Conservation (phyloP, 2,329 filamentous ascomycete species). For the Hawksworthiomyces lignivorus region DNA sequence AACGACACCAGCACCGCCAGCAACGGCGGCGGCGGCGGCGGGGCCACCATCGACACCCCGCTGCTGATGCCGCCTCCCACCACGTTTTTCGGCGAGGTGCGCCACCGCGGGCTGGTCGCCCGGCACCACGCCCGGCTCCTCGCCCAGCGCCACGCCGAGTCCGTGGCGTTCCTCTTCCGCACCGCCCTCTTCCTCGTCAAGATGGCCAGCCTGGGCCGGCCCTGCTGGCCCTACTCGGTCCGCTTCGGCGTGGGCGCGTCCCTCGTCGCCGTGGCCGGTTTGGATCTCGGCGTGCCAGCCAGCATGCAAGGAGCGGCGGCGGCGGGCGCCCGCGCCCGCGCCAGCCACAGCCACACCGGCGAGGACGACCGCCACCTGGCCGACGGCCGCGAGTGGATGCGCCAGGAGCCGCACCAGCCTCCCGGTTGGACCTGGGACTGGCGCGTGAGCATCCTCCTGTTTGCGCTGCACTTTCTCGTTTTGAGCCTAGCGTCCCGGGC, state of each 20-base stretch:
- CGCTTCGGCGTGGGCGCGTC: conserved; percentile 58
- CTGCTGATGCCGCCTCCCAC: conserved; percentile 44
- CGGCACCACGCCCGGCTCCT: conserved; percentile 28
- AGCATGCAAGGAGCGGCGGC: not conserved
- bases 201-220: conserved; percentile 53
- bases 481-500: conserved; percentile 24
- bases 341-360: not conserved
- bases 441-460: conserved; percentile 24
- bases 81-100: conserved; percentile 25
- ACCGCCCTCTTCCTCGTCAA: conserved; percentile 62
- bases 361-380: too few species aligned
- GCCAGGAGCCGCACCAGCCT: not conserved
- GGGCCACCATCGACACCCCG: conserved; percentile 23
- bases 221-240: conserved; percentile 67
- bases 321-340: not conserved
- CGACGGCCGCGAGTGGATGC: not conserved
- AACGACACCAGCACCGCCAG: not conserved
- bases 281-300: conserved; percentile 47
- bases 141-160: conserved; percentile 22
- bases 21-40: not conserved
- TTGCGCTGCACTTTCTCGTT: conserved; percentile 27
- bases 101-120: conserved; percentile 26
- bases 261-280: conserved; percentile 58
- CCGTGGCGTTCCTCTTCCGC: conserved; percentile 36
- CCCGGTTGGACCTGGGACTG: conserved; percentile 24